Conservation (phyloP, 169 alveolate genomes). For the Sarcocystis neurona region DNA sequence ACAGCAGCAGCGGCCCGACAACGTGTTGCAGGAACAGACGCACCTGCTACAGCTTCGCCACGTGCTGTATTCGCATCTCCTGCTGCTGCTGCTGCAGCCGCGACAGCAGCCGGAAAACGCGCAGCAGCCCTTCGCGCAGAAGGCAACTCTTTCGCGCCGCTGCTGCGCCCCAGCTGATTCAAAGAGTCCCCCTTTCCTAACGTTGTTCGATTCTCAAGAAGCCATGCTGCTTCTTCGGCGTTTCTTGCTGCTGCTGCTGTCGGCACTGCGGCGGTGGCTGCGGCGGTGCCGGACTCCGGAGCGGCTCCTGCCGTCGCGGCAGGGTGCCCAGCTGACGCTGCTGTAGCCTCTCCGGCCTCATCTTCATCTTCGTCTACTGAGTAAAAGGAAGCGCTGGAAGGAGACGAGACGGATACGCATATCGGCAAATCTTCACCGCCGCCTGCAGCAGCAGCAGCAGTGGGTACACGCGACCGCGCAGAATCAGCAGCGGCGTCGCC, state of each 20-base stretch:
- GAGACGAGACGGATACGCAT: neutral
- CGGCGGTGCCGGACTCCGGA: neutral
- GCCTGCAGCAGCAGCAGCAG: too few species aligned
- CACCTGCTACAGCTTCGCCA: too few species aligned
- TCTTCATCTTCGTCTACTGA: neutral
- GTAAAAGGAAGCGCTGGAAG: constrained; percentile 4
- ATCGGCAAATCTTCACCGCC: too few species aligned
- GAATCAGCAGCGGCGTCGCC: too few species aligned
- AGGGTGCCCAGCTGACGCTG: neutral
- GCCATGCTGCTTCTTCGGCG: neutral
- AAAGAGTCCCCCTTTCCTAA: too few species aligned
- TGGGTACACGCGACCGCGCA: too few species aligned
- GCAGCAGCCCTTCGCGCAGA: neutral
- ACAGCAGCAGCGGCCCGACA: too few species aligned
- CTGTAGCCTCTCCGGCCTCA: neutral
- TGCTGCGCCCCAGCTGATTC: too few species aligned
- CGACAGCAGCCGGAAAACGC: neutral
- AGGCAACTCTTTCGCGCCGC: too few species aligned
- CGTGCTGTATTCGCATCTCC: too few species aligned
- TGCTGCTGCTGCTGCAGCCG: constrained; percentile 34
- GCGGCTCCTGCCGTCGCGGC: neutral
- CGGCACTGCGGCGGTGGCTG: neutral
- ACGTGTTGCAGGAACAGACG: too few species aligned
- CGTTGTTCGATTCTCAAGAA: too few species aligned
- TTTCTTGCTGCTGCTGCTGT: neutral